phyloP scores from a whole-genome alignment of 441 rosid species.

The Adansonia rubrostipa region DNA sequence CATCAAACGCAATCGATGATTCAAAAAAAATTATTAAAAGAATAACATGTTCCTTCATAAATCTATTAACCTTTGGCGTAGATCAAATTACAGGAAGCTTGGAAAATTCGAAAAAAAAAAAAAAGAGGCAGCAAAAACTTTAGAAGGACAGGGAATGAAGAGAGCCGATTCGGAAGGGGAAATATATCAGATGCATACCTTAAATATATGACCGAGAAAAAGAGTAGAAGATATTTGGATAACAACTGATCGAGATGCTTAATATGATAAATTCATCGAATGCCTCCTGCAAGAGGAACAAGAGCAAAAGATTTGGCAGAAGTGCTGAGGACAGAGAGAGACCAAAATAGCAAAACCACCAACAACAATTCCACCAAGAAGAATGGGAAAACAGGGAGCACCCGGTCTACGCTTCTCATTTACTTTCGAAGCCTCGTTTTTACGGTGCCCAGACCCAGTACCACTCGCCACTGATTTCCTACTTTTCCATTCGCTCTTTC shows the following conservation, averaged over 20 bases:
- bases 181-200: slow-evolving; percentile 25
- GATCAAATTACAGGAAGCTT: slow-evolving; percentile 25
- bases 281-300: slow-evolving; percentile 15
- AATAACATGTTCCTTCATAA: slow-evolving; percentile 18
- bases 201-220: not conserved
- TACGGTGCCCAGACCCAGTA: slow-evolving; percentile 31
- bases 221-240: not conserved
- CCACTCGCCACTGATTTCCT: slow-evolving; percentile 24
- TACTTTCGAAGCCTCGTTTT: slow-evolving; percentile 45
- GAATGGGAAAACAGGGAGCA: slow-evolving; percentile 17
- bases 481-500: slow-evolving; percentile 22
- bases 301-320: slow-evolving; percentile 14
- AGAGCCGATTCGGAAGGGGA: not conserved
- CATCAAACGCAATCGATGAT: slow-evolving; percentile 10
- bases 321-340: slow-evolving; percentile 11
- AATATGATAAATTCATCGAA: not conserved
- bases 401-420: slow-evolving; percentile 42
- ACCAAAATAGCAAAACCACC: slow-evolving; percentile 4
- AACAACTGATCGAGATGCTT: slow-evolving; percentile 11
- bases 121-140: slow-evolving; percentile 14
- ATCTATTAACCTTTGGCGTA: slow-evolving; percentile 21
- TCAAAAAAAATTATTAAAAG: not conserved
- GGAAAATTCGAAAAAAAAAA: slow-evolving; percentile 6
- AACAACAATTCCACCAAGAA: not conserved
- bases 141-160: slow-evolving; percentile 23